Evolutionary conservation across 768 basidiomycete genomes (phyloP), one percentile per base, ranked within the genome.

Genomic region (Coprinellus micaceus): DNA sequence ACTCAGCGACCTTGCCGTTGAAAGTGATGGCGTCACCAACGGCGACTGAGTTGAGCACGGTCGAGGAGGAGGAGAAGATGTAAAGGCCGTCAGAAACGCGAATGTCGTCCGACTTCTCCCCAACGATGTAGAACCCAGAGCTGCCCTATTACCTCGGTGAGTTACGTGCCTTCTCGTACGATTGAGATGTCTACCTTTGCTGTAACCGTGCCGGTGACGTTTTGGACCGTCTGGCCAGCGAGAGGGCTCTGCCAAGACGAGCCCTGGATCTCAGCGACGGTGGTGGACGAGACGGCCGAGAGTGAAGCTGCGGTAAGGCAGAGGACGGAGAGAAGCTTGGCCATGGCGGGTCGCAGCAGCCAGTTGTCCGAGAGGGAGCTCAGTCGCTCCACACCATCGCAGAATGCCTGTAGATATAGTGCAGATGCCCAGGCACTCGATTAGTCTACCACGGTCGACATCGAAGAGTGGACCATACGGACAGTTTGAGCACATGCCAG

Each of bases 251-350:
- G 69, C 58, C 74, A 82, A 1, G 73, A 64, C 28, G 61, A 45
- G n/a, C 82, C 82, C 66, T 82, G 80, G 26, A 85, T 80, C 25
- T 82, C 81, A n/a, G 78, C 67, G 12, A 82, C 69, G 10, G 73
- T 73, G 19, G 67, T 70, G 11, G 73, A 67, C 1, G 64, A 62
- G 11, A 64, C 69, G 9, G 60, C 60, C 15, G 75, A 60, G 21
- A 72, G 56, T 28, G 62, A 69, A 58, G 19, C 40, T 7, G 66
- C 64, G 26, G 65, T 57, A 43, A 69, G 60, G 41, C 71, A 62
- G 56, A 71, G 58, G 22, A 73, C 52, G 25, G 68, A 62, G 33
- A 61, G 59, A 17, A 76, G 64, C 62, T 67, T 66, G 53, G 63
- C 64, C 71, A 76, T 76, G 33, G 54, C 53, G 49, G 39, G 48